A percentile compares a stretch with the other conserved stretches of the same genome.
Evolutionary conservation across 257 asterid species (phyloP).

Genomic region (Primulina tabacum): DNA sequence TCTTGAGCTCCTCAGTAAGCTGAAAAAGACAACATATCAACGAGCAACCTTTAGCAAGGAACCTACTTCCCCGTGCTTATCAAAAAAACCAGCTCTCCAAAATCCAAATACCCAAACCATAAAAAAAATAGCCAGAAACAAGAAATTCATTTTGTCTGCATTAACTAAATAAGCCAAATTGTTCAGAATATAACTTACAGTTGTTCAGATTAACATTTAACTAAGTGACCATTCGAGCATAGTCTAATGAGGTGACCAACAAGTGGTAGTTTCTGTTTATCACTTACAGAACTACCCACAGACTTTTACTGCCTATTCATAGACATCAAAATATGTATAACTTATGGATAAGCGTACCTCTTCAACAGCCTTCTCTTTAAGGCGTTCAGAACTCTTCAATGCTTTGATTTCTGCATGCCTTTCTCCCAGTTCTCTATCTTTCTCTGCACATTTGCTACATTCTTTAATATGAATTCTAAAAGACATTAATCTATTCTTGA

Average conservation of each 20-base stretch:
- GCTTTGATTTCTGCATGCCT: conserved; percentile 71
- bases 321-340: background rate
- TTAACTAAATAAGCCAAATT: background rate
- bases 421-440: conserved; percentile 79
- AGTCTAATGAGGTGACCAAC: background rate
- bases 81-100: conserved; percentile 16
- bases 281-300: background rate
- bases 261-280: background rate
- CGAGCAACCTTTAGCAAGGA: conserved; percentile 25
- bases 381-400: conserved; percentile 68
- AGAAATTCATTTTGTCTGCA: background rate
- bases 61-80: conserved; percentile 15
- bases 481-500: background rate
- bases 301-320: conserved; percentile 9
- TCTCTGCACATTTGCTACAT: conserved; percentile 50
- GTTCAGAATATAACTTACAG: conserved; percentile 5
- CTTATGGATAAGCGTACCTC: conserved; percentile 48
- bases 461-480: conserved; percentile 21
- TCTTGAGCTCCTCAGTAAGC: conserved; percentile 71
- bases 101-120: background rate
- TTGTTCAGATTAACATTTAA: background rate
- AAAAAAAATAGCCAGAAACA: conserved; percentile 10
- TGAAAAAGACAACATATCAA: conserved; percentile 29
- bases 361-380: conserved; percentile 83
- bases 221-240: background rate